Base-by-base conservation (phyloP, 176 grass and related monocot species). In the Raddia distichophylla region DNA sequence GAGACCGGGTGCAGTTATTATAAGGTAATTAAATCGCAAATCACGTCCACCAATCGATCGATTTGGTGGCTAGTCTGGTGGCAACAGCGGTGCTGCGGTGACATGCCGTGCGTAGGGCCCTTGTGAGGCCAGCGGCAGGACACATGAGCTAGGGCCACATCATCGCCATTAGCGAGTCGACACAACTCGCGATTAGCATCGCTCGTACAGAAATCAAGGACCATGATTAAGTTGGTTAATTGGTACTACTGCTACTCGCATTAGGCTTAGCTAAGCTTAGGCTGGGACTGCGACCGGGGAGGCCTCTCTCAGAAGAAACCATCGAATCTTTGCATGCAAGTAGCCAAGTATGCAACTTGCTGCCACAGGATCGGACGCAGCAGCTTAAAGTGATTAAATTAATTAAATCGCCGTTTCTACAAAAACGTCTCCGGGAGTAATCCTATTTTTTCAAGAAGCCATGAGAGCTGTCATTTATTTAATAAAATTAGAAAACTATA, bases 111-210 rank as follows among this genome's bases (percentile, higher is more conserved):
- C 6, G 70, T 76, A 69, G 85, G 49, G 46, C 34, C 64, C 71
- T 14, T 14, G 46, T 33, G 81, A 62, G 81, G 86, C 75, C 69
- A 66, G 34, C 61, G 11, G n/a, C 15, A 32, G 75, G 60, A 34
- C 75, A 79, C 86, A 79, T 88, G 61, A 17, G 27, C 27, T 27
- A 27, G 0, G 76, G 68, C 40, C 10, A 3, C 16, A 15, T 11
- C 37, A 40, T 15, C 55, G 37, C 82, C 70, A 89, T 75, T 70
- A 54, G 42, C 71, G 3, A 7, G 0, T 47, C 76, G 76, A 85
- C 82, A 89, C 87, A 70, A 14, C 27, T 8, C 40, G 20, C 53
- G 9, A 82, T 76, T 81, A 74, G 20, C 60, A 74, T 86, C 75
- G 60, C 10, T 79, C 83, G 75, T 86, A 86, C 64, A 72, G 16